Conservation (phyloP, 495 filamentous ascomycete species). For the Podospora pseudoanserina region DNA sequence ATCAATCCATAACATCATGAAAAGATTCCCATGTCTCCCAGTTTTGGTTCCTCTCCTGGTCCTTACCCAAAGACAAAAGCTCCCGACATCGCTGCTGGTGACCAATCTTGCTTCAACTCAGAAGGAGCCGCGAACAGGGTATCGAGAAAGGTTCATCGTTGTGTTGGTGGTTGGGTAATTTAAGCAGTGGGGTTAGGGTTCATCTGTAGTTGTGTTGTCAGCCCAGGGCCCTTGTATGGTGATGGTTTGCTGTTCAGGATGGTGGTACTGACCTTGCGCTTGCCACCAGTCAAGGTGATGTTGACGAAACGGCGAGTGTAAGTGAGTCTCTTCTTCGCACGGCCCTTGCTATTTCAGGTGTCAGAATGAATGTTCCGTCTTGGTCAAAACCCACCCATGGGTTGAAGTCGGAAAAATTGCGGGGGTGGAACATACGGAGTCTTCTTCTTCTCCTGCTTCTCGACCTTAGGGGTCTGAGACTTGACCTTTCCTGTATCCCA, state of each 20-base stretch:
- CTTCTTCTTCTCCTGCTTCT: constrained; percentile 89
- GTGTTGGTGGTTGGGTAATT: constrained; percentile 21
- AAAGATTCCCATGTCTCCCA: constrained; percentile 13
- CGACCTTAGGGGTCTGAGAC: constrained; percentile 63
- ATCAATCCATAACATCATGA: background rate
- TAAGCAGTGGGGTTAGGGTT: constrained; percentile 51
- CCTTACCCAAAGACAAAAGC: constrained; percentile 4
- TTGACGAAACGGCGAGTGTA: constrained; percentile 99
- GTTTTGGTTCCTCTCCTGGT: constrained; percentile 6
- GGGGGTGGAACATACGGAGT: constrained; percentile 49
- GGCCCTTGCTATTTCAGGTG: constrained; percentile 63
- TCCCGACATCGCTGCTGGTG: constrained; percentile 11
- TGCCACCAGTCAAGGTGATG: constrained; percentile 97
- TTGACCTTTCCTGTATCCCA: constrained; percentile 43
- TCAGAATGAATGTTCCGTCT: constrained; percentile 15
- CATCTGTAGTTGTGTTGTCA: constrained; percentile 36
- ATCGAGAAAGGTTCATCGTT: constrained; percentile 19
- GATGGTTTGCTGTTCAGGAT: background rate
- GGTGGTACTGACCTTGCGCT: constrained; percentile 76
- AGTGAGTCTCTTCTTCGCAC: constrained; percentile 93
- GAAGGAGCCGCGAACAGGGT: background rate
- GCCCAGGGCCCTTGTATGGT: background rate
- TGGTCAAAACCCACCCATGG: background rate
- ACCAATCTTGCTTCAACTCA: constrained; percentile 8
- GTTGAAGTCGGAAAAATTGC: background rate